These are phyloP conservation scores for Carex myosuroides DNA, from an alignment of 176 grass and related monocot genomes.

Conservation along the genomic window DNA sequence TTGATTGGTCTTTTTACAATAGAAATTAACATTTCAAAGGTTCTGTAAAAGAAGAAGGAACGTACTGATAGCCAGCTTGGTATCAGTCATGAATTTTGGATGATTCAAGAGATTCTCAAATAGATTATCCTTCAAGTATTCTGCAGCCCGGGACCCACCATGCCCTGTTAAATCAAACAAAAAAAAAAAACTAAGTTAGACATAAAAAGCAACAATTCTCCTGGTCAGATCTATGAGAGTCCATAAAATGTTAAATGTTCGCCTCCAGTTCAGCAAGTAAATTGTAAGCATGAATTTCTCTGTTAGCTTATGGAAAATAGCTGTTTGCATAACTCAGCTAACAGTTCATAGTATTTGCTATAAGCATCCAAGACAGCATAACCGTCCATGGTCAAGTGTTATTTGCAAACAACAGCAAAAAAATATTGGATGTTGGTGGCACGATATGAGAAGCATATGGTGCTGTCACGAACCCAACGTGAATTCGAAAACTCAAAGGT, in stretches of 20 bases:
- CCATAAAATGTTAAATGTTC: neutral
- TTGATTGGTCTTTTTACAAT: neutral
- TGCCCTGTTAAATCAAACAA: conserved; percentile 56
- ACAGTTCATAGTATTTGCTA: neutral
- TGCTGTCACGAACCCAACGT: neutral
- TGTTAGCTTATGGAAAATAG: neutral
- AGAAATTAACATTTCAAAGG: conserved; percentile 11
- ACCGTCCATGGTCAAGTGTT: neutral
- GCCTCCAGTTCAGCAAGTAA: neutral
- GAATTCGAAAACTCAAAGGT: too few relatives aligned
- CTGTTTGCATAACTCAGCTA: neutral
- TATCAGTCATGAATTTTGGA: conserved; percentile 81
- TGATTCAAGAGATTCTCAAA: conserved; percentile 94
- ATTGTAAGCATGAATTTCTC: neutral
- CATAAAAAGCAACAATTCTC: neutral
- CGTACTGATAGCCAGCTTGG: conserved; percentile 86
- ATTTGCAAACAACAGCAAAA: neutral
- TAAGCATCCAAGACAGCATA: neutral
- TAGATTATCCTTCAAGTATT: conserved; percentile 84
- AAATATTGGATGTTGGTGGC: too few relatives aligned
- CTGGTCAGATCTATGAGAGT: neutral
- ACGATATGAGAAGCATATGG: neutral
- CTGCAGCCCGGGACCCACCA: conserved; percentile 76
- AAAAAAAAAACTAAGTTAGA: conserved; percentile 14
- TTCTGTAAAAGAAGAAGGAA: conserved; percentile 7